Percentiles rank a stretch among this genome's conserved stretches.
Evolutionary conservation across 1,284 basidiomycete genomes (phyloP).

Genomic region (Tilletia horrida): DNA sequence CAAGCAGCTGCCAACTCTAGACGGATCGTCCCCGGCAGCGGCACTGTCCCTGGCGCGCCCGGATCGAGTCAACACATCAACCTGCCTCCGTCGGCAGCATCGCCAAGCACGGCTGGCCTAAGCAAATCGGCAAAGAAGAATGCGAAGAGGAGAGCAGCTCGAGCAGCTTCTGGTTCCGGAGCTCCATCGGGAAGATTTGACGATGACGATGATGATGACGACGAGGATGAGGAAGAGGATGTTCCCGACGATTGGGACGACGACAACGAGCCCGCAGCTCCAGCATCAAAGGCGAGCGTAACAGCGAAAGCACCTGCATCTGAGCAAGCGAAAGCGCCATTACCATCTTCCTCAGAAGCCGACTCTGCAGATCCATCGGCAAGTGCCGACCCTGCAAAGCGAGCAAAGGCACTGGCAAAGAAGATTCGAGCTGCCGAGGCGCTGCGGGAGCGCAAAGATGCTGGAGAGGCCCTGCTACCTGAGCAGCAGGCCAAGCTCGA

Average conservation of each 20-base stretch:
- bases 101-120: conserved; percentile 24
- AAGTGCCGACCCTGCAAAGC: conserved; percentile 18
- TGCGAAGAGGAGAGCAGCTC: conserved; percentile 59
- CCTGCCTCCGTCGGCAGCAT: neutral
- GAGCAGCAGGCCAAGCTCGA: conserved; percentile 22
- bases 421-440: conserved; percentile 21
- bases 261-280: conserved; percentile 16
- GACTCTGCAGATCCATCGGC: neutral
- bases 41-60: conserved; percentile 15
- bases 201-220: conserved; percentile 66
- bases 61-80: conserved; percentile 19
- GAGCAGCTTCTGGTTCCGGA: conserved; percentile 50
- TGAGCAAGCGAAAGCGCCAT: neutral
- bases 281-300: conserved; percentile 1
- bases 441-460: conserved; percentile 3
- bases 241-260: conserved; percentile 25
- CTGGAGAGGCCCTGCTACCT: conserved; percentile 20
- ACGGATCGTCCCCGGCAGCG: conserved; percentile 57
- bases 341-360: neutral
- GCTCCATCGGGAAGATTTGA: conserved; percentile 25
- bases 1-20: conserved; percentile 64
- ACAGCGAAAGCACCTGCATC: neutral
- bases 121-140: conserved; percentile 71
- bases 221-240: conserved; percentile 46
- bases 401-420: conserved; percentile 12